phyloP scores from a whole-genome alignment of 768 basidiomycete species.

The Mycena galopus region DNA sequence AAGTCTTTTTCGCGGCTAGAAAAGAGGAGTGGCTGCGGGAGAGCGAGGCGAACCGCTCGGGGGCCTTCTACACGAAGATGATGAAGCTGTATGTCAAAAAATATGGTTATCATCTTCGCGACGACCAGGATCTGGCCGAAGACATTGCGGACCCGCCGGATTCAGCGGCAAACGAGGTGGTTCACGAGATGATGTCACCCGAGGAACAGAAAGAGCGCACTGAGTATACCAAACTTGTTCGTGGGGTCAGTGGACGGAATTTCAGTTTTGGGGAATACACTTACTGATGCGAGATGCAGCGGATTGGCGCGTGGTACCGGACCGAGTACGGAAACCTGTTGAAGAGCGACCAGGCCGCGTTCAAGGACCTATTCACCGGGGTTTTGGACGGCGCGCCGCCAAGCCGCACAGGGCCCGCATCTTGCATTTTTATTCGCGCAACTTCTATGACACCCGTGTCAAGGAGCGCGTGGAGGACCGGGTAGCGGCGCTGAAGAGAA shows the following conservation, averaged over 20 bases:
- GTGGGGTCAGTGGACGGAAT: too few relatives aligned
- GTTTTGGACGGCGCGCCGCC: background rate
- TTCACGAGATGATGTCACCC: background rate
- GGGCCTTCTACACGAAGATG: slow-evolving; percentile 9
- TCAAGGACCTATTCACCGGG: background rate
- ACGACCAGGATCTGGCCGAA: background rate
- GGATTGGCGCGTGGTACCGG: slow-evolving; percentile 1
- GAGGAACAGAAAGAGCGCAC: background rate
- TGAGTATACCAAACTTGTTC: too few relatives aligned
- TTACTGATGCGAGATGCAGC: background rate
- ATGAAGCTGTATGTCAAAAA: background rate
- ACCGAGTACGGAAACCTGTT: background rate
- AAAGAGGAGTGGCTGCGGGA: background rate
- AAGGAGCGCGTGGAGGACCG: background rate
- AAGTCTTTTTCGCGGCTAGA: background rate
- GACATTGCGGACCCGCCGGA: slow-evolving; percentile 4
- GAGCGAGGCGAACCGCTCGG: background rate
- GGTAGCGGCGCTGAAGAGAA: background rate
- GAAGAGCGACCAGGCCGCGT: slow-evolving; percentile 3
- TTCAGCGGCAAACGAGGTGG: background rate
- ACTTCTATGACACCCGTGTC: background rate
- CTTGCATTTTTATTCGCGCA: background rate
- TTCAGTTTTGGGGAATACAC: too few relatives aligned
- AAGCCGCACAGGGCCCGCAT: background rate
- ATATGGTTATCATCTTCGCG: background rate